phyloP scores from a whole-genome alignment of 192 early-diverging fungal genomes.

The Podila horticola region DNA sequence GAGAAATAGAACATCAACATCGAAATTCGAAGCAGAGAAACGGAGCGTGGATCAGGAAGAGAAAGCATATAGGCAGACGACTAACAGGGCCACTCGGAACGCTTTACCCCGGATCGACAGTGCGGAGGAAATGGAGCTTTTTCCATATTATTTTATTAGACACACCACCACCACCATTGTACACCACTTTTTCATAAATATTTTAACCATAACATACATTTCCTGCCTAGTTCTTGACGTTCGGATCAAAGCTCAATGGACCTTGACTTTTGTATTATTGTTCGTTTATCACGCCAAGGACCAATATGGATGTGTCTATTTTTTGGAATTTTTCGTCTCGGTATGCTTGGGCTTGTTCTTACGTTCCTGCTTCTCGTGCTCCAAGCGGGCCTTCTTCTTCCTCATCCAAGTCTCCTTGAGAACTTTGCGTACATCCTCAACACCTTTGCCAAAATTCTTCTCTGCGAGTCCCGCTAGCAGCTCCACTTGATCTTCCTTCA shows the following conservation, averaged over 20 bases:
- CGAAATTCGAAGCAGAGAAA: not conserved
- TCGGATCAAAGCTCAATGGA: not conserved
- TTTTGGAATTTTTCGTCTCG: not conserved
- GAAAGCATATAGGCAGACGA: not conserved
- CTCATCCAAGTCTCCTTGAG: conserved; percentile 50
- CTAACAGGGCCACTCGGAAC: not conserved
- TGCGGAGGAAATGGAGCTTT: not conserved
- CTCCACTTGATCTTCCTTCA: conserved; percentile 72
- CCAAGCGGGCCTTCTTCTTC: conserved; percentile 38
- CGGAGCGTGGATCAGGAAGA: not conserved
- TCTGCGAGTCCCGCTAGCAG: conserved; percentile 66
- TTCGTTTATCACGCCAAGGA: not conserved
- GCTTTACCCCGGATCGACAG: not conserved
- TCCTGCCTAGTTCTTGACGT: not conserved
- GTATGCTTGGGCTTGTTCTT: not conserved
- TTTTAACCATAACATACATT: not conserved
- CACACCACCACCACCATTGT: conserved; percentile 14
- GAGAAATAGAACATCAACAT: not conserved
- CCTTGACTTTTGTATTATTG: not conserved
- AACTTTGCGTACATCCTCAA: conserved; percentile 43
- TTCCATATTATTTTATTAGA: conserved; percentile 6
- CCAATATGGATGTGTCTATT: not conserved
- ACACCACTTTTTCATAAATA: conserved; percentile 14
- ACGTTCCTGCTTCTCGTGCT: conserved; percentile 23
- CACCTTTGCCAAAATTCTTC: conserved; percentile 47